phyloP scores from a whole-genome alignment of 1,139 yeast genomes.

The Magnusiomyces tetraspermus region DNA sequence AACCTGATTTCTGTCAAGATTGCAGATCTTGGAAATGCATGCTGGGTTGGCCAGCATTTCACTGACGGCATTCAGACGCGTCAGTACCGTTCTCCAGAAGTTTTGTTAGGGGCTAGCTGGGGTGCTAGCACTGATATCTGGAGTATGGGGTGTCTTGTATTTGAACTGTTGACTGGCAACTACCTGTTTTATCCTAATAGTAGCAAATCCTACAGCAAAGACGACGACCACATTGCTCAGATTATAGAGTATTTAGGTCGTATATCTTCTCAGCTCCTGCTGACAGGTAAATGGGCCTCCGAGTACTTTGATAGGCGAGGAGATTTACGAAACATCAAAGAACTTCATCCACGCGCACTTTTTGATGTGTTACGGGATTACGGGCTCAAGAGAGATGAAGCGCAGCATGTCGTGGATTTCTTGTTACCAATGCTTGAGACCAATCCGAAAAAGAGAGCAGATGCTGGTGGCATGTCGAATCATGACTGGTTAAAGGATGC shows the following conservation, averaged over 20 bases:
- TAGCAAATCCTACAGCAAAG: constrained; percentile 53
- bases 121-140: constrained; percentile 79
- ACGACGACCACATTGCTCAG: constrained; percentile 83
- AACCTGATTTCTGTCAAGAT: constrained; percentile 48
- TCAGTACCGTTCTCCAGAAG: constrained; percentile 79
- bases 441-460: constrained; percentile 63
- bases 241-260: constrained; percentile 64
- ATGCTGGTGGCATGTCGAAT: constrained; percentile 74
- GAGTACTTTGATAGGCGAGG: constrained; percentile 49
- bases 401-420: constrained; percentile 51
- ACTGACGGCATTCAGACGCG: constrained; percentile 81
- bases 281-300: constrained; percentile 44
- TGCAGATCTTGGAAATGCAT: constrained; percentile 83
- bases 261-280: constrained; percentile 45
- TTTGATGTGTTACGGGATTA: constrained; percentile 60
- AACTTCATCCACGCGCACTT: constrained; percentile 61
- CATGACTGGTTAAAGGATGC: constrained; percentile 71
- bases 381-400: constrained; percentile 46
- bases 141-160: constrained; percentile 74
- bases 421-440: constrained; percentile 62
- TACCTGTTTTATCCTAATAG: constrained; percentile 73
- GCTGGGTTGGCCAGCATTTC: constrained; percentile 63
- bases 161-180: constrained; percentile 78
- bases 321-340: constrained; percentile 47
- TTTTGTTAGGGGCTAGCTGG: constrained; percentile 60